Base-by-base conservation (phyloP, 2,329 filamentous ascomycete genomes). In the Monosporascus sp. region DNA sequence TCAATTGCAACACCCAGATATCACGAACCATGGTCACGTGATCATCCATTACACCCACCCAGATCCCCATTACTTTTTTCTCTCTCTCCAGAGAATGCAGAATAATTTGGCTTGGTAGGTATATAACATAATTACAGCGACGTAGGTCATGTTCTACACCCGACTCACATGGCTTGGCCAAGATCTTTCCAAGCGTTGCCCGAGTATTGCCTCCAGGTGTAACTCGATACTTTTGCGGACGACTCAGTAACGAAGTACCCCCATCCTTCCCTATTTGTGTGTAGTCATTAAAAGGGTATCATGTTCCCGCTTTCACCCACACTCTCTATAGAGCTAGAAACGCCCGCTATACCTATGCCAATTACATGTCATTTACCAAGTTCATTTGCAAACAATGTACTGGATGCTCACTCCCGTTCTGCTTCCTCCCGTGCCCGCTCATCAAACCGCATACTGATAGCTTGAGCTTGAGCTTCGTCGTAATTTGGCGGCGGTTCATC, bases 401-500 rank as follows among this genome's bases (percentile, higher is more conserved):
- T 16, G 37, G 46, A 44, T 17, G 34, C 52, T 69, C 60, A 73
- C 60, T 80, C 77, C 57, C 80, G 78, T 66, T 93, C 88, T 44
- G 90, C 77, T 61, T 89, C 89, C 56, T 88, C 82, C 46, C 87
- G 86, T 59, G 92, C 79, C 56, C 87, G 88, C 61, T 90, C 84
- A 66, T 91, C 83, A 22, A 86, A 72, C 49, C 73, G 75, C 66
- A 76, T 81, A 56, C 73, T 78, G 27, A 86, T 69, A 27, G 82
- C 82, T 62, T 86, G 83, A n/a, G 81, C 85, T 71, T 97, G 93
- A 27, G 90, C 89, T 70, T 96, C 91, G 64, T 97, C 91, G 66
- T 97, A 97, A 37, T 85, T 89, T 49, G 93, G 93, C 48, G 93
- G 93, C 5, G 92, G 91, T 67, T 94, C 92, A 72, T 85, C 64